These are phyloP conservation scores for Diaporthe sp. DNA, from an alignment of 2,329 filamentous ascomycete species.

Conservation along the genomic window DNA sequence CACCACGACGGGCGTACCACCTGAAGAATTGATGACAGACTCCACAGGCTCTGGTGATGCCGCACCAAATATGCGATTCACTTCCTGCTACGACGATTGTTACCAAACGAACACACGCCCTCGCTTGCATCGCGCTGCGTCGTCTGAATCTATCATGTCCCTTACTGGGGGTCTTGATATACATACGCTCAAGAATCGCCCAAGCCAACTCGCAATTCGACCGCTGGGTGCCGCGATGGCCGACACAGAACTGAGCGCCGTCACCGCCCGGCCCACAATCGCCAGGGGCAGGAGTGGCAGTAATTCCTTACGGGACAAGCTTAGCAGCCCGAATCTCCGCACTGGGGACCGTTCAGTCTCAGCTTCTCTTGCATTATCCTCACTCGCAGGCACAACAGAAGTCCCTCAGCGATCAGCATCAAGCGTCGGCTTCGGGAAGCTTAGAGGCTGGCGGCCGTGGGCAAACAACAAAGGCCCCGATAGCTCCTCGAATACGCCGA, in stretches of 20 bases:
- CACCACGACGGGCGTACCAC: slow-evolving; percentile 44
- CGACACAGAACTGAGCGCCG: slow-evolving; percentile 69
- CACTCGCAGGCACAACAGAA: slow-evolving; percentile 14
- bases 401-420: slow-evolving; percentile 41
- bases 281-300: slow-evolving; percentile 62
- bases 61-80: slow-evolving; percentile 15
- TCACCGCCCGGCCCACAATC: slow-evolving; percentile 71
- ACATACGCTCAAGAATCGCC: slow-evolving; percentile 81
- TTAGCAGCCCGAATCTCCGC: slow-evolving; percentile 53
- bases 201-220: slow-evolving; percentile 77
- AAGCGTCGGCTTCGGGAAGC: slow-evolving; percentile 53
- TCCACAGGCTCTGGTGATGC: slow-evolving; percentile 42
- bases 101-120: slow-evolving; percentile 46
- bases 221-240: slow-evolving; percentile 65
- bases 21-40: slow-evolving; percentile 53
- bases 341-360: slow-evolving; percentile 37
- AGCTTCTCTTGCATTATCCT: slow-evolving; percentile 14
- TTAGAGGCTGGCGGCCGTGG: slow-evolving; percentile 65
- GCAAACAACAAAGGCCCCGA: slow-evolving; percentile 41
- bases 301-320: slow-evolving; percentile 69
- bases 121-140: slow-evolving; percentile 68
- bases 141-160: slow-evolving; percentile 91
- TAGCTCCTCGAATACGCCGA: slow-evolving; percentile 25
- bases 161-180: slow-evolving; percentile 91
- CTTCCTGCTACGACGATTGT: slow-evolving; percentile 45